Evolutionary conservation across 352 stramenopile genomes (phyloP).

Genomic region (Pythium periplocum): DNA sequence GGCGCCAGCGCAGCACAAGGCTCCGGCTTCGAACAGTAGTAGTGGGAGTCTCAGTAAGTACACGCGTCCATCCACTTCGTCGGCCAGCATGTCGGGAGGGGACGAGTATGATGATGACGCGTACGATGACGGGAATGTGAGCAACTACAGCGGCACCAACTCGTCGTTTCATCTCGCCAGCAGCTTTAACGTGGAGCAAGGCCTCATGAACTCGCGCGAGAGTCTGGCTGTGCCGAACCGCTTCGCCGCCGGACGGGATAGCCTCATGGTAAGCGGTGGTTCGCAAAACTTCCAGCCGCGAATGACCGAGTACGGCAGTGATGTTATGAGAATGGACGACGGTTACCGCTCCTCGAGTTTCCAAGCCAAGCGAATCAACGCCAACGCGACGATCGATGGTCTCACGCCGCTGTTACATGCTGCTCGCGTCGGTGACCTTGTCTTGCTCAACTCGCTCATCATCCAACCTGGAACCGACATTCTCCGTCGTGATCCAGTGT

Average conservation of each 20-base stretch:
- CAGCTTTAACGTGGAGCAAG: constrained; percentile 63
- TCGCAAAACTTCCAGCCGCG: constrained; percentile 14
- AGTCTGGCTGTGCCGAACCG: constrained; percentile 24
- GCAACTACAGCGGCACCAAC: constrained; percentile 7
- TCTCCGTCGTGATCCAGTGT: constrained; percentile 56
- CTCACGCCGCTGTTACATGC: constrained; percentile 65
- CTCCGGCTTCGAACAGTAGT: constrained; percentile 13
- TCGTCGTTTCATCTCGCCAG: constrained; percentile 19
- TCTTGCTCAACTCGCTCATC: constrained; percentile 62
- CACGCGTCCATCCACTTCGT: constrained; percentile 23
- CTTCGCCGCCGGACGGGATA: background rate
- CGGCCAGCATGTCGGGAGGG: constrained; percentile 11
- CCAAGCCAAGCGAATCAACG: constrained; percentile 23
- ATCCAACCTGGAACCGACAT: constrained; percentile 69
- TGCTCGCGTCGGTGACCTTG: constrained; percentile 50
- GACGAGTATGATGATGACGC: constrained; percentile 25
- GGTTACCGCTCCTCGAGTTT: constrained; percentile 30
- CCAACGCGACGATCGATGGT: constrained; percentile 35
- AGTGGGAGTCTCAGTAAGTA: constrained; percentile 23
- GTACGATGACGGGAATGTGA: constrained; percentile 8
- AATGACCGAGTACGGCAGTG: constrained; percentile 57
- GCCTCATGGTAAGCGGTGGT: background rate
- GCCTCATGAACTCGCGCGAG: constrained; percentile 38
- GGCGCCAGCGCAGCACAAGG: constrained; percentile 2
- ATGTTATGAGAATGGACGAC: constrained; percentile 73